These are phyloP conservation scores for Dothistroma septosporum DNA, from an alignment of 2,329 filamentous ascomycete species.

Conservation along the genomic window DNA sequence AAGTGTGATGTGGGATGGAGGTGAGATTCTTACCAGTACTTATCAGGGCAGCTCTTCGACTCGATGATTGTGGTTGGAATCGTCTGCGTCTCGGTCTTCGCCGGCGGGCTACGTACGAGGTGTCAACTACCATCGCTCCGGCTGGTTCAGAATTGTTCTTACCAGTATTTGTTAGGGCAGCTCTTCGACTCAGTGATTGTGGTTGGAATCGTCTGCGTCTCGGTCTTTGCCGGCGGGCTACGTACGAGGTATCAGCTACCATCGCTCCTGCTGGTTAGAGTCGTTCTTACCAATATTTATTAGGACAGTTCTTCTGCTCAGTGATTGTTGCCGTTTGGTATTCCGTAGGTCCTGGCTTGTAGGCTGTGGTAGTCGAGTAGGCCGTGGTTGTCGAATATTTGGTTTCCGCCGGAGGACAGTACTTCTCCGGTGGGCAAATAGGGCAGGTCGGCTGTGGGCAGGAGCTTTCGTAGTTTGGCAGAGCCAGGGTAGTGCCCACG, in stretches of 20 bases:
- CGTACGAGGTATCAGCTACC: no score
- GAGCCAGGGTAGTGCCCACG: not conserved
- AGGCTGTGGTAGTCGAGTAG: not conserved
- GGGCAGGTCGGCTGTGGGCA: not conserved
- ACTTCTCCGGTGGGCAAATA: not conserved
- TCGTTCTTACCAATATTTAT: not conserved
- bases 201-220: no score
- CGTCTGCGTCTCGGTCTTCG: no score
- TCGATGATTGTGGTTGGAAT: not conserved
- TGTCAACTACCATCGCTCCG: no score
- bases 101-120: no score
- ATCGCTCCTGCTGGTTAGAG: no score
- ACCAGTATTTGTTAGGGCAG: not conserved
- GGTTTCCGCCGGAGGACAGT: not conserved
- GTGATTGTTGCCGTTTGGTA: not conserved
- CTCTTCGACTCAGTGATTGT: not conserved
- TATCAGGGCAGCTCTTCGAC: not conserved
- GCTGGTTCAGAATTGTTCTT: not conserved
- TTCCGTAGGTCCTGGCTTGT: not conserved
- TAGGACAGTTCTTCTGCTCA: not conserved
- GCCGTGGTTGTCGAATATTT: not conserved
- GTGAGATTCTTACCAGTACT: not conserved
- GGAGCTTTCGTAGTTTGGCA: not conserved
- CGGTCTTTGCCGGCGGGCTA: no score
- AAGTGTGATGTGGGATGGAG: not conserved